Conservation (phyloP, 1,284 basidiomycete genomes). For the Cutaneotrichosporon dermatis region DNA sequence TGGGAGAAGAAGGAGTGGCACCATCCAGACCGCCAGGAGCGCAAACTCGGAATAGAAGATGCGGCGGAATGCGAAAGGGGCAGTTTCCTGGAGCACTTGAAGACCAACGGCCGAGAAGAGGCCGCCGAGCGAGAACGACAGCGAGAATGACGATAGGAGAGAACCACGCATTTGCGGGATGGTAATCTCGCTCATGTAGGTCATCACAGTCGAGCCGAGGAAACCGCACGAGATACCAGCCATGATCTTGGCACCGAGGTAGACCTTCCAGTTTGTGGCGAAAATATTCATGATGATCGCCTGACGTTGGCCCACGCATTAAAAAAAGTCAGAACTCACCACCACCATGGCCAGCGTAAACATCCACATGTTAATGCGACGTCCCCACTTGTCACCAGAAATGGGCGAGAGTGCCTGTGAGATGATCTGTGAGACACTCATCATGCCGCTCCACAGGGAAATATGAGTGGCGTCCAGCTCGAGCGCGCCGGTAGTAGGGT, state of each 20-base stretch:
- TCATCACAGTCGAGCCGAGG: background rate
- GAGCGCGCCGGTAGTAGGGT: conserved; percentile 1
- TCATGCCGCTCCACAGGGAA: conserved; percentile 7
- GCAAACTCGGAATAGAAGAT: conserved; percentile 16
- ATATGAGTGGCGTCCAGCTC: conserved; percentile 9
- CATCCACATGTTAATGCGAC: background rate
- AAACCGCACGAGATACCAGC: conserved; percentile 22
- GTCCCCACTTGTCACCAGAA: conserved; percentile 1
- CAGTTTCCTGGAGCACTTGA: conserved; percentile 5
- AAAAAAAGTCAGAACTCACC: too few species aligned
- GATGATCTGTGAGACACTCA: background rate
- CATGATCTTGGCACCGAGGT: conserved; percentile 29
- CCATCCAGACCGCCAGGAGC: conserved; percentile 11
- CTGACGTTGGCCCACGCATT: background rate
- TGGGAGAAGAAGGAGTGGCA: conserved; percentile 3
- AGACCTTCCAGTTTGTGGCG: conserved; percentile 5
- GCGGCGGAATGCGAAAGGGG: conserved; percentile 5
- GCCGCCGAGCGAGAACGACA: conserved; percentile 1
- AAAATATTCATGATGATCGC: too few species aligned
- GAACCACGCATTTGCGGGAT: conserved; percentile 8
- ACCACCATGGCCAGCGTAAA: conserved; percentile 6
- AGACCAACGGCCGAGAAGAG: conserved; percentile 6
- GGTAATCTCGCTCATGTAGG: conserved; percentile 6
- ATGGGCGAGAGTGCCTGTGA: background rate
- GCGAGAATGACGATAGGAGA: conserved; percentile 1